phyloP scores from a whole-genome alignment of 345 rosid genomes.

The Adansonia digitata region DNA sequence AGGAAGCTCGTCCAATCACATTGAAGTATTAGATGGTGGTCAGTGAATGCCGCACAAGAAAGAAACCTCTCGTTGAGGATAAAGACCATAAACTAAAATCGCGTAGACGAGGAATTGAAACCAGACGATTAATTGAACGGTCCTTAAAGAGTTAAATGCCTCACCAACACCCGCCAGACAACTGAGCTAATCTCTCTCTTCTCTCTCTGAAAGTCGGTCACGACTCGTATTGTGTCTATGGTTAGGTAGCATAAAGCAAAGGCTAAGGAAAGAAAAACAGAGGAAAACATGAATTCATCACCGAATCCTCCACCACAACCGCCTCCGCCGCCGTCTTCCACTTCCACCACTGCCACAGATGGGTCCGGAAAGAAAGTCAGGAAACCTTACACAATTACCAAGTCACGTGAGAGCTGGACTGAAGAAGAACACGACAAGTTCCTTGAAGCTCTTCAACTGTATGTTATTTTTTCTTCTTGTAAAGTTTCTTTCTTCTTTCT shows the following conservation, averaged over 20 bases:
- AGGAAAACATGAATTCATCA: constrained; percentile 22
- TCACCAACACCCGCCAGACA: constrained; percentile 33
- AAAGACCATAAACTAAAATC: constrained; percentile 13
- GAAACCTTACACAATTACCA: constrained; percentile 97
- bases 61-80: not conserved
- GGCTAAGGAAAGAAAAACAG: not conserved
- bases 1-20: not conserved
- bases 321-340: constrained; percentile 26
- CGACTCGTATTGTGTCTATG: not conserved
- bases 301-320: constrained; percentile 8
- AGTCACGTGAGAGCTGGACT: constrained; percentile 97
- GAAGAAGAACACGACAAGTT: constrained; percentile 99
- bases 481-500: not conserved
- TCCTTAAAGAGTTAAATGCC: not conserved
- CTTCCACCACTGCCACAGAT: constrained; percentile 24
- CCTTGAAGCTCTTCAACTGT: constrained; percentile 97
- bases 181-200: not conserved
- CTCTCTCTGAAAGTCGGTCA: not conserved
- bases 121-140: constrained; percentile 47
- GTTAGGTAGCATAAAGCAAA: not conserved
- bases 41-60: not conserved
- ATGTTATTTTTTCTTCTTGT: constrained; percentile 5
- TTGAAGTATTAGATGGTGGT: not conserved
- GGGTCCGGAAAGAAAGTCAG: constrained; percentile 70
- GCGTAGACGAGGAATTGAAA: constrained; percentile 19